Evolutionary conservation across 768 basidiomycete genomes (phyloP), one percentile per base, ranked within the genome.

Genomic region (Trametes punicea): DNA sequence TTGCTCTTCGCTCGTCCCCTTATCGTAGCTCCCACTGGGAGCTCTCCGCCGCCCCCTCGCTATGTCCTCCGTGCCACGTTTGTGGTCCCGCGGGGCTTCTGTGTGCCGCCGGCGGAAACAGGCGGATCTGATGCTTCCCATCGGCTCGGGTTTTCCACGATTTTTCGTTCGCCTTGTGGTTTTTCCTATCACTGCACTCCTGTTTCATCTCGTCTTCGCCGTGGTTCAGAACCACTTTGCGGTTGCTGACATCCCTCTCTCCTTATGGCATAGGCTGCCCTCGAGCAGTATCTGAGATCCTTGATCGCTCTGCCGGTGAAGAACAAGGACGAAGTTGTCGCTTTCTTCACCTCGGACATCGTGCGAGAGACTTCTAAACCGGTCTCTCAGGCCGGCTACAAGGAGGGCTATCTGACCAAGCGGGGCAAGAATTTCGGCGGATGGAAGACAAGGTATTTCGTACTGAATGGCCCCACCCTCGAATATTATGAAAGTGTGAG

Each of bases 401-500:
- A 96, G 71, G 92, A 96, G 70, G 96, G 95, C 15, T 96, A 96
- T 69, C 75, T 97, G 31, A 98, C 96, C 18, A 98, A 98, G 74
- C 81, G 93, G 55, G 95, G 95, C 20, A 93, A 98, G 76, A 97
- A 93, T 66, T 98, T 98, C 72, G 97, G 97, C 41, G 94, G 96
- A 2, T 95, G 93, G 96, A 95, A 96, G 68, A 93, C 93, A 23
- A 81, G 97, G 39, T 99, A 86, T 71, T 98, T 98, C 65, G 93
- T 98, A 7, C 77, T 98, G 23, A 88, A 92, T 70, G 93, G 95
- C 0, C 87, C 92, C 3, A 81, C 88, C 1, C 77, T 98, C 47
- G 92, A 96, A 66, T 99, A 98, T 71, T 99, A 90, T 65, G 97
- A 98, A 73, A 87, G 84, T 65, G 96, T 98, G 72, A 75, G 93